phyloP scores from a whole-genome alignment of 129 eudicot genomes.

The Centaurea solstitialis region DNA sequence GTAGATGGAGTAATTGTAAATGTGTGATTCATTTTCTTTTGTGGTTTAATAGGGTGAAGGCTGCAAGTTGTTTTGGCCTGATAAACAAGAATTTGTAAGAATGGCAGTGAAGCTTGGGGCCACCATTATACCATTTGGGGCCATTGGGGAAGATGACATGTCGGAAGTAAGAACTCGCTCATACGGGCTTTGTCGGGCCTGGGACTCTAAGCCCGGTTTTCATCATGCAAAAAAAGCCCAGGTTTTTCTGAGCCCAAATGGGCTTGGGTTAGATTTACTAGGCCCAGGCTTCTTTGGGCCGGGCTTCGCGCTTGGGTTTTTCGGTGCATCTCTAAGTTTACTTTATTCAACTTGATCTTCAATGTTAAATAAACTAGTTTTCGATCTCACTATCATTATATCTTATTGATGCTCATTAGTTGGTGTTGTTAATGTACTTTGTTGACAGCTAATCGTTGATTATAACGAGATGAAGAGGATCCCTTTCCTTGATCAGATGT shows the following conservation, averaged over 20 bases:
- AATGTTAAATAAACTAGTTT: background rate
- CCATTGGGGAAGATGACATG: constrained; percentile 40
- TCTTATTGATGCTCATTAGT: constrained; percentile 10
- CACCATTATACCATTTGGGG: constrained; percentile 36
- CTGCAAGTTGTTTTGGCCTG: constrained; percentile 39
- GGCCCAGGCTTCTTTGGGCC: background rate
- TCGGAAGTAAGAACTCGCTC: constrained; percentile 22
- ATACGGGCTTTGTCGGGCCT: background rate
- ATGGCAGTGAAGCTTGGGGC: constrained; percentile 41
- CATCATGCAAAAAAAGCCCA: background rate
- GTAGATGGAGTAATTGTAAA: background rate
- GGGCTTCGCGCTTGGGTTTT: background rate
- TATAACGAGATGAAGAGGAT: constrained; percentile 28
- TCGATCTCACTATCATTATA: background rate
- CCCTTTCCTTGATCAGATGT: constrained; percentile 21
- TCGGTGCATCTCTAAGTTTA: background rate
- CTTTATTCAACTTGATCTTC: background rate
- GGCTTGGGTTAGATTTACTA: background rate
- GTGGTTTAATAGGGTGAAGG: constrained; percentile 35
- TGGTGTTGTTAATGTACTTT: constrained; percentile 16
- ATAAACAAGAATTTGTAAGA: constrained; percentile 40
- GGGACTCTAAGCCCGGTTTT: background rate
- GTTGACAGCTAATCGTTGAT: constrained; percentile 27
- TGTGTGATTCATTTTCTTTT: background rate
- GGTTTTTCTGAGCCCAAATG: background rate